phyloP scores from a whole-genome alignment of 202 grass and related monocot species.

The Panicum hallii region DNA sequence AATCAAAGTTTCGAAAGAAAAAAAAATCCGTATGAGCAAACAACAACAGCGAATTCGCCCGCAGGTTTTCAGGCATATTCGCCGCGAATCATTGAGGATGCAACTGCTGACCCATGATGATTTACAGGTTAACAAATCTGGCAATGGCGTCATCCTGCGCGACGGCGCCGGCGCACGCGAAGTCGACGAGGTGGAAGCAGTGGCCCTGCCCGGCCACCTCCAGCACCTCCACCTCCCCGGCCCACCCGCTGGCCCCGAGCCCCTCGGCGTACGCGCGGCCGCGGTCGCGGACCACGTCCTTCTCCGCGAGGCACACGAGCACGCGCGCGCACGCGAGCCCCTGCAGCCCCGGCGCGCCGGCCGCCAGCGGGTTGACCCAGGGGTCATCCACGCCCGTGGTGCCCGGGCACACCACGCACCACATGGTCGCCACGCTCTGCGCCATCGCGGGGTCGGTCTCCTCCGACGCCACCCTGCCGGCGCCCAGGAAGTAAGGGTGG shows the following conservation, averaged over 20 bases:
- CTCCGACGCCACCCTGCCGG: conserved; percentile 55
- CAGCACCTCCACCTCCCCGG: conserved; percentile 48
- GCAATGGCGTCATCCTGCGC: conserved; percentile 54
- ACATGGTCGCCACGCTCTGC: conserved; percentile 48
- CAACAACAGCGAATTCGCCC: not conserved
- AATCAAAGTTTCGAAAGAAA: not conserved
- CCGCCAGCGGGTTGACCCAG: conserved; percentile 63
- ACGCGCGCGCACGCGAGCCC: conserved; percentile 41
- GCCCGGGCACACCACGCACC: conserved; percentile 57
- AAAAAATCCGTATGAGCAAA: not conserved
- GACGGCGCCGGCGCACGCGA: conserved; percentile 43
- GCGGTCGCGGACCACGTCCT: conserved; percentile 55
- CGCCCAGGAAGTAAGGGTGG: conserved; percentile 58
- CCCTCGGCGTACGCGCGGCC: conserved; percentile 54
- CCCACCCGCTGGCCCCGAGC: conserved; percentile 57
- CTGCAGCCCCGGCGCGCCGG: conserved; percentile 34
- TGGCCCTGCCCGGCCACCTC: conserved; percentile 57
- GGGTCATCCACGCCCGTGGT: conserved; percentile 57
- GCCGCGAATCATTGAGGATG: not conserved
- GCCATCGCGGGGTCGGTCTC: conserved; percentile 37
- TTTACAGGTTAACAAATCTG: conserved; percentile 47
- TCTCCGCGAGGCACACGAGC: conserved; percentile 62
- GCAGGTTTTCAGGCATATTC: not conserved
- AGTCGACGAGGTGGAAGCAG: conserved; percentile 55
- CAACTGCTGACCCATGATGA: not conserved